A percentile compares a stretch with the other conserved stretches of the same genome.
Evolutionary conservation across 305 asterid genomes (phyloP).

Genomic region (Rubia balearica): DNA sequence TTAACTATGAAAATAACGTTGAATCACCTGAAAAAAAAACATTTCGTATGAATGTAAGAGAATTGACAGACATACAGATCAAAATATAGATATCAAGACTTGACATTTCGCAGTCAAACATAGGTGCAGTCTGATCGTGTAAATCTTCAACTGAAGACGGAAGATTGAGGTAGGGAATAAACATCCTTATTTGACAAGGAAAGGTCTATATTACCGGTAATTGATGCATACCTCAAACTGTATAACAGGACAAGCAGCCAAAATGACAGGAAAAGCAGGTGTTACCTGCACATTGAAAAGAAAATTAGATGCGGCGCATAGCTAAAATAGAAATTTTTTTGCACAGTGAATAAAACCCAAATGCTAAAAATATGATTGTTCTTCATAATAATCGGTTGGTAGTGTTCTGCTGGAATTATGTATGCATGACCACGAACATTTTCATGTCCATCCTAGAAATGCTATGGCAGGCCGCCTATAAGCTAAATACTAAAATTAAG

Average conservation of each 20-base stretch:
- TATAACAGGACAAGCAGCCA: conserved; percentile 69
- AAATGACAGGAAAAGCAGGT: conserved; percentile 66
- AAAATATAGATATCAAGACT: not conserved
- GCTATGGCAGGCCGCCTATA: not conserved
- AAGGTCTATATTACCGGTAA: not conserved
- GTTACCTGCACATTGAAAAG: conserved; percentile 59
- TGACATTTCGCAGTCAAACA: not conserved
- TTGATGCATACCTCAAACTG: conserved; percentile 69
- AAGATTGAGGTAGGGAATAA: not conserved
- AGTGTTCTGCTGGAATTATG: not conserved
- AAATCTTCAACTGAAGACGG: not conserved
- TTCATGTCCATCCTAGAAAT: not conserved
- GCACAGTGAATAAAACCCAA: not conserved
- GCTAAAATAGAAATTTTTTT: not conserved
- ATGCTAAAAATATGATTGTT: not conserved
- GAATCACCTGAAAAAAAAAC: not conserved
- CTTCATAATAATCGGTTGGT: not conserved
- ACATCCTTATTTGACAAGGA: conserved; percentile 1
- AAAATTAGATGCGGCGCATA: conserved; percentile 1
- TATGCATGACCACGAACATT: not conserved
- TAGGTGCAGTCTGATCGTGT: not conserved
- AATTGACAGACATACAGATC: not conserved
- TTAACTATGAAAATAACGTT: not conserved
- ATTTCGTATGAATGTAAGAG: not conserved
- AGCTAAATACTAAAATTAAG: not conserved